Conservation (phyloP, 2,329 filamentous ascomycete genomes). For the Didymella segeticola region DNA sequence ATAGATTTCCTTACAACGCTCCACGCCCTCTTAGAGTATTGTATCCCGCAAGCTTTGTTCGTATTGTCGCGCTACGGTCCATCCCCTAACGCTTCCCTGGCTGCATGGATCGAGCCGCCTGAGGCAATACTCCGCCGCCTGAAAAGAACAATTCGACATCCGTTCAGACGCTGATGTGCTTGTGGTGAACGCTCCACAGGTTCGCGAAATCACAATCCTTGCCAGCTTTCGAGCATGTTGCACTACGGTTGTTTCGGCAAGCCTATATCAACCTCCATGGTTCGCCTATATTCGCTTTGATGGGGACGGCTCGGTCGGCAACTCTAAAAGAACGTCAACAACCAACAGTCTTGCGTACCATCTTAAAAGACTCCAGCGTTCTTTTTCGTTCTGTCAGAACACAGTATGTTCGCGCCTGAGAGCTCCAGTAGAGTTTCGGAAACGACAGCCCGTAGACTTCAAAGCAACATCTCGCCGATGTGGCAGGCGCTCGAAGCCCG, state of each 20-base stretch:
- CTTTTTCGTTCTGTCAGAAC: neutral
- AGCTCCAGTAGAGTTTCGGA: no score
- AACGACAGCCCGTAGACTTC: no score
- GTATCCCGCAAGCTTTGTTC: no score
- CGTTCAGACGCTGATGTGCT: neutral
- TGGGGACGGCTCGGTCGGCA: conserved; percentile 11
- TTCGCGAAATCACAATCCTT: neutral
- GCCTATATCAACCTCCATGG: neutral
- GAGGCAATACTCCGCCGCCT: neutral
- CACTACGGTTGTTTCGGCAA: conserved; percentile 3
- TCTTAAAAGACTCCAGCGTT: neutral
- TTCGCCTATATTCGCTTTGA: conserved; percentile 3
- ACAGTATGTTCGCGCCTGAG: neutral
- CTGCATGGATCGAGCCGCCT: neutral
- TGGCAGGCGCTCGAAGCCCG: no score
- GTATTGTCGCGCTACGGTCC: neutral
- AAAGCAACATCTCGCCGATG: no score
- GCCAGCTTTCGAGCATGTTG: neutral
- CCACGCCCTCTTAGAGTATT: no score
- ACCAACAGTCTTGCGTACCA: neutral
- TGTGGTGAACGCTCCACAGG: neutral
- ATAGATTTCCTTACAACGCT: no score
- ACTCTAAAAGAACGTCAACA: conserved; percentile 16
- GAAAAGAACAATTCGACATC: neutral
- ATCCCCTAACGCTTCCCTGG: neutral